Evolutionary conservation across 75 land plant genomes (phyloP), one percentile per base, ranked within the genome.

Genomic region (Pinus taeda): DNA sequence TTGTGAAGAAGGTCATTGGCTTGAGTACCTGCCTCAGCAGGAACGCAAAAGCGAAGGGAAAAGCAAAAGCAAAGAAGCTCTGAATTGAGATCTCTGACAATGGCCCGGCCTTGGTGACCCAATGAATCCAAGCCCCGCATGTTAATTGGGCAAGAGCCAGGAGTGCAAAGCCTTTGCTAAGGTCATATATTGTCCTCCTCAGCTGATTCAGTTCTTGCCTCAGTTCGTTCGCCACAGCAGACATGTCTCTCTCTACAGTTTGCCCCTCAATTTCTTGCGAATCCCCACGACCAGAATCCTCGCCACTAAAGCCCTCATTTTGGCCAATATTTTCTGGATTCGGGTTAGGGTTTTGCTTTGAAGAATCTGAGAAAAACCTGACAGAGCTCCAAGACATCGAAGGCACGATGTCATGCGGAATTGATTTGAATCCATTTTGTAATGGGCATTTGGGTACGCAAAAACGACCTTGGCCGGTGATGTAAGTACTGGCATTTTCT

Each of bases 231-330:
- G 99, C 99, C 11, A 90, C 79, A 0, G 90, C 78, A 11, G 98
- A 96, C 21, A 79, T 59, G 75, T 96, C 99, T 36, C 98, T 82
- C 58, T 96, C 99, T 30, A 96, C 99, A 17, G 99, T 96, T 4
- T 97, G 99, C 9, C 95, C 98, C 45, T 77, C 86, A 20, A 92
- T 94, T 83, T 96, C 98, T 75, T 96, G 20, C 11, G 55, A 73
- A 53, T 9, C 59, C 58, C 58, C 15, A 24, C 62, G 62, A 60
- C 22, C 18, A 60, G 62, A n/a, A 60, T 60, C 62, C 21, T n/a
- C 62, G 2, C 55, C 55, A 49, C 12, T 49, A 49, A 11, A 9
- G 12, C 55, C 12, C 55, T 9, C 55, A 49, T 11, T 49, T 49
- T 49, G 11, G 12, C 55, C 55, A 49, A 11, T 49, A 11, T 9